Conservation (phyloP, 352 stramenopile genomes). For the Plasmopara muralis region DNA sequence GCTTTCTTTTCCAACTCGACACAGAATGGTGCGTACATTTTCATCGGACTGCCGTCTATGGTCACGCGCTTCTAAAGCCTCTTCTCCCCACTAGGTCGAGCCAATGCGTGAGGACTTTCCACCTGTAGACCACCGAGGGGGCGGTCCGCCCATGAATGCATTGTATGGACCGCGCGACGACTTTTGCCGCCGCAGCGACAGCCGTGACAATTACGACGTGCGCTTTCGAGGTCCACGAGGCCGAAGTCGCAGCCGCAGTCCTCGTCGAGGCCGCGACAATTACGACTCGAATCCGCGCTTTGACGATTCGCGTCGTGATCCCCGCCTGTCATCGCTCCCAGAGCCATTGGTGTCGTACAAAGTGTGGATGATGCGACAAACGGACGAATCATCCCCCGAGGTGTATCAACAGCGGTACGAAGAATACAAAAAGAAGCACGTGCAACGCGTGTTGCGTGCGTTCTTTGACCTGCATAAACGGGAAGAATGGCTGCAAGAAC, state of each 20-base stretch:
- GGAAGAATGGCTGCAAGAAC: constrained; percentile 83
- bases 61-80: neutral
- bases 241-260: constrained; percentile 31
- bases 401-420: constrained; percentile 84
- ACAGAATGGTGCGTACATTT: constrained; percentile 17
- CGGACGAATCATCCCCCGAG: constrained; percentile 70
- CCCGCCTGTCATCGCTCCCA: constrained; percentile 24
- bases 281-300: constrained; percentile 23
- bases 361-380: constrained; percentile 85
- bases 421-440: constrained; percentile 86
- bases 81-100: constrained; percentile 18
- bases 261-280: constrained; percentile 12
- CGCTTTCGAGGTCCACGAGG: constrained; percentile 23
- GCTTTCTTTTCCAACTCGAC: neutral
- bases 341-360: constrained; percentile 83
- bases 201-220: constrained; percentile 29
- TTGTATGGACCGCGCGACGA: constrained; percentile 25
- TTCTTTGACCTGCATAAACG: constrained; percentile 83
- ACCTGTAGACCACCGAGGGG: constrained; percentile 29
- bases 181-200: constrained; percentile 28
- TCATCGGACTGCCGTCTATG: neutral
- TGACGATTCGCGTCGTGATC: constrained; percentile 19
- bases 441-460: constrained; percentile 65
- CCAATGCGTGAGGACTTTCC: constrained; percentile 42
- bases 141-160: constrained; percentile 25